Evolutionary conservation across 2,329 filamentous ascomycete species (phyloP).

Genomic region (Phoma herbarum): DNA sequence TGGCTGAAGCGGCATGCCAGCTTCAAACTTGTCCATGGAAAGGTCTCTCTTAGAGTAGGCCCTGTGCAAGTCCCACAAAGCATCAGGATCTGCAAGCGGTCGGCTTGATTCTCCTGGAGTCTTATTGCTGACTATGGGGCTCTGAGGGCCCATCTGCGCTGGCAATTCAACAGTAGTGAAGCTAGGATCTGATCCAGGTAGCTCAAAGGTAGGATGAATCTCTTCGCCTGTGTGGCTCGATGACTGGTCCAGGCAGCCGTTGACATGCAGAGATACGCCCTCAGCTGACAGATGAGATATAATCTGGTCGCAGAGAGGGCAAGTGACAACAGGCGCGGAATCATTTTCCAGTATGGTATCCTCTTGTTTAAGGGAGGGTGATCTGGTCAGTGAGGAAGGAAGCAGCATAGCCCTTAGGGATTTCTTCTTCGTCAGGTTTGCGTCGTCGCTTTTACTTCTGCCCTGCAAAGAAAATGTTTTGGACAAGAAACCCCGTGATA

Average conservation of each 20-base stretch:
- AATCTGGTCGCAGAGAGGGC: constrained; percentile 6
- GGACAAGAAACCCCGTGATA: constrained; percentile 2
- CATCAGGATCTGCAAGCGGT: not conserved
- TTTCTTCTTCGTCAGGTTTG: constrained; percentile 6
- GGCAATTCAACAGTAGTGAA: constrained; percentile 6
- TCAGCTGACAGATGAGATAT: not conserved
- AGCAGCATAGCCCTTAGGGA: constrained; percentile 1
- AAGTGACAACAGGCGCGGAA: not conserved
- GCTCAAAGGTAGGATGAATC: not conserved
- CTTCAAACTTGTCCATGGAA: constrained; percentile 7
- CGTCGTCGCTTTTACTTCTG: constrained; percentile 14
- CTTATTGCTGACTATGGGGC: not conserved
- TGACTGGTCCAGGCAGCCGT: constrained; percentile 1
- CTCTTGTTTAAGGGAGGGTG: not conserved
- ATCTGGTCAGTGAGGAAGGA: not conserved
- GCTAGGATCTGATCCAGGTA: constrained; percentile 7
- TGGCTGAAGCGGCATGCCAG: not conserved
- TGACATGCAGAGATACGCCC: not conserved
- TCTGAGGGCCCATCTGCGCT: not conserved
- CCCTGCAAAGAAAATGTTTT: constrained; percentile 16
- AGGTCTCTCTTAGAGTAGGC: constrained; percentile 10
- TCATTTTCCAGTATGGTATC: not conserved
- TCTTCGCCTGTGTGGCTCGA: too few relatives aligned
- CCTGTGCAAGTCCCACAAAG: constrained; percentile 6
- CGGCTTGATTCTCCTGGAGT: not conserved